Evolutionary conservation across 73 alveolate genomes (phyloP).

Genomic region (Tetrahymena borealis): DNA sequence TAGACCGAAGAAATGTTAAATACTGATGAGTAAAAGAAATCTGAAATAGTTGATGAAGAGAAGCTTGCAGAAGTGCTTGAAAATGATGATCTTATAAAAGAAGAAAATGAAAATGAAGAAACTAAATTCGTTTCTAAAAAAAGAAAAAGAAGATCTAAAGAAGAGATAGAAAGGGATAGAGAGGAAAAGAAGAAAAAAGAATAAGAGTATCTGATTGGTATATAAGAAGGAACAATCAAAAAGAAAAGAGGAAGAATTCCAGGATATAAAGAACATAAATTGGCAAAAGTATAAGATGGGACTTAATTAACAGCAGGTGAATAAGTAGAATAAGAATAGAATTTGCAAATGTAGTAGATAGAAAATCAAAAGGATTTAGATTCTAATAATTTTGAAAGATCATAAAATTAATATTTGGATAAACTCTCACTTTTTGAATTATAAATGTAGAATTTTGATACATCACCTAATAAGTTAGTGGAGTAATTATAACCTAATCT

Average conservation of each 20-base stretch:
- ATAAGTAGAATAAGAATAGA: neutral
- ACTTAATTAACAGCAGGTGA: neutral
- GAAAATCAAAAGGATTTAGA: too few species aligned
- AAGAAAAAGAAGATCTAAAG: neutral
- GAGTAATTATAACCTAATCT: neutral
- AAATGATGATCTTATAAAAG: neutral
- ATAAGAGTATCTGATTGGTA: neutral
- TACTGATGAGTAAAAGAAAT: neutral
- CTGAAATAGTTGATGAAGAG: neutral
- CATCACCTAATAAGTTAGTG: neutral
- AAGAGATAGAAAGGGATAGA: neutral
- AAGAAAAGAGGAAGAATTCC: neutral
- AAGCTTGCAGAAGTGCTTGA: neutral
- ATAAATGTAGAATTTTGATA: too few species aligned
- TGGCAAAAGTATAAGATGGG: neutral
- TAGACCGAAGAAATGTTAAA: neutral
- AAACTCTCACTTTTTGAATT: too few species aligned
- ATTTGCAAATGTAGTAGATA: too few species aligned
- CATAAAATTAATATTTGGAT: too few species aligned
- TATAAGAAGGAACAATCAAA: neutral
- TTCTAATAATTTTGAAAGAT: too few species aligned
- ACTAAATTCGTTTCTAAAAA: neutral
- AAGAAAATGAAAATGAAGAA: neutral
- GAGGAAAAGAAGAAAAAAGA: neutral
- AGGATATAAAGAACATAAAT: neutral